Percentiles rank a stretch among this genome's conserved stretches.
phyloP scores from a whole-genome alignment of 352 stramenopile genomes.

The Phytophthora hybrid region DNA sequence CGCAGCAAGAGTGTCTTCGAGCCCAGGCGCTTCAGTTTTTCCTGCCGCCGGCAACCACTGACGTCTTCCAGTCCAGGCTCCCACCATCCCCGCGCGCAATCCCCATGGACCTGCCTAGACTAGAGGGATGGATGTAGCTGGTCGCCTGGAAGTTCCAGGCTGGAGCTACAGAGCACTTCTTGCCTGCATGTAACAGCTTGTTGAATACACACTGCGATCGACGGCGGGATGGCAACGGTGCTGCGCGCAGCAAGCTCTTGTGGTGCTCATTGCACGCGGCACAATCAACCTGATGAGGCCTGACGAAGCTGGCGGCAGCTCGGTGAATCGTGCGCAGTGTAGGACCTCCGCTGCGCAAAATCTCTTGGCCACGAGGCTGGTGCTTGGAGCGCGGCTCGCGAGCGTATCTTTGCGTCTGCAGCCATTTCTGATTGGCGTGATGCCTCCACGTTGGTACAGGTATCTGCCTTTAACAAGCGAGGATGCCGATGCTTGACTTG shows the following conservation, averaged over 20 bases:
- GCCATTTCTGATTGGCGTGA: slow-evolving; percentile 19
- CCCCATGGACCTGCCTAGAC: background rate
- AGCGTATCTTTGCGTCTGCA: slow-evolving; percentile 29
- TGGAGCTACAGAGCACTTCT: background rate
- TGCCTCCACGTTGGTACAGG: background rate
- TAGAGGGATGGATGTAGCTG: background rate
- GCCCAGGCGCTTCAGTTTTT: too few relatives aligned
- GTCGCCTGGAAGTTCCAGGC: background rate
- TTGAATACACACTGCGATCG: background rate
- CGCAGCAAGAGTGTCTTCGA: too few relatives aligned
- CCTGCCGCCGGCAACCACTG: too few relatives aligned
- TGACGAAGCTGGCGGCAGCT: background rate
- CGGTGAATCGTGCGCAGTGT: slow-evolving; percentile 3
- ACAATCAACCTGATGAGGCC: slow-evolving; percentile 13
- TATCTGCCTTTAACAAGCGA: slow-evolving; percentile 25
- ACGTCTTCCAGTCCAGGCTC: too few relatives aligned
- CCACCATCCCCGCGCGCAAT: too few relatives aligned
- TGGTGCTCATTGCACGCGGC: background rate
- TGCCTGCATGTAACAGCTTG: background rate
- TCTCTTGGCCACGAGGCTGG: slow-evolving; percentile 16
- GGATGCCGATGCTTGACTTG: background rate
- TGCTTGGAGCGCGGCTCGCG: slow-evolving; percentile 19
- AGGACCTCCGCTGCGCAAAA: slow-evolving; percentile 13
- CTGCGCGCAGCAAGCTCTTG: slow-evolving; percentile 10
- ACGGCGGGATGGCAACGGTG: background rate